phyloP scores from a whole-genome alignment of 805 yeast genomes.

The Nakazawaea ishiwadae region DNA sequence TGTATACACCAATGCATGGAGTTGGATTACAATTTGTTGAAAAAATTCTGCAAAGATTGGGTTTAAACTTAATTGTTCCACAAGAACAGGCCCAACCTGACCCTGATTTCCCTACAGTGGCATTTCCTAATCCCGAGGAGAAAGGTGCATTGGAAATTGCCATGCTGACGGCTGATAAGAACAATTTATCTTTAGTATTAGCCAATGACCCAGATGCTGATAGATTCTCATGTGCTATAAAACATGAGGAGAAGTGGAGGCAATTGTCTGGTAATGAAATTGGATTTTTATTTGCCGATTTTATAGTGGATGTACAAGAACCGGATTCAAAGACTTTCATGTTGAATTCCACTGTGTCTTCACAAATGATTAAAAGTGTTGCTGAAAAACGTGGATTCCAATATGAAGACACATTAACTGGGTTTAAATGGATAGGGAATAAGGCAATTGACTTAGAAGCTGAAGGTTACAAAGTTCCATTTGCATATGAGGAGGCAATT shows the following conservation, averaged over 20 bases:
- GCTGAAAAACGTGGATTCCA: conserved; percentile 58
- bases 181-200: conserved; percentile 49
- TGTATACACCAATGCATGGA: conserved; percentile 96
- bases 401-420: conserved; percentile 82
- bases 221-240: conserved; percentile 78
- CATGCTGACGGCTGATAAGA: conserved; percentile 50
- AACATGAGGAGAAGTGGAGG: conserved; percentile 48
- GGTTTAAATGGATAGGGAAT: conserved; percentile 97
- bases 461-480: conserved; percentile 68
- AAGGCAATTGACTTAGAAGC: conserved; percentile 67
- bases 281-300: conserved; percentile 79
- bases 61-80: conserved; percentile 39
- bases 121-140: conserved; percentile 95
- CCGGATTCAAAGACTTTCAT: conserved; percentile 40
- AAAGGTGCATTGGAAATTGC: conserved; percentile 83
- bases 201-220: conserved; percentile 99
- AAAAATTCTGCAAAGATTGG: conserved; percentile 33
- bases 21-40: conserved; percentile 70
- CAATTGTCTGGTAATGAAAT: conserved; percentile 91
- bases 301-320: conserved; percentile 30
- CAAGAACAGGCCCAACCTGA: conserved; percentile 69
- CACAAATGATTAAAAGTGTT: conserved; percentile 70
- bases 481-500: conserved; percentile 93
- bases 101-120: conserved; percentile 81
- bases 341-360: conserved; percentile 88